A percentile compares a stretch with the other conserved stretches of the same genome.
phyloP scores from a whole-genome alignment of 2,329 filamentous ascomycete species.

The Biscogniauxia sp. region DNA sequence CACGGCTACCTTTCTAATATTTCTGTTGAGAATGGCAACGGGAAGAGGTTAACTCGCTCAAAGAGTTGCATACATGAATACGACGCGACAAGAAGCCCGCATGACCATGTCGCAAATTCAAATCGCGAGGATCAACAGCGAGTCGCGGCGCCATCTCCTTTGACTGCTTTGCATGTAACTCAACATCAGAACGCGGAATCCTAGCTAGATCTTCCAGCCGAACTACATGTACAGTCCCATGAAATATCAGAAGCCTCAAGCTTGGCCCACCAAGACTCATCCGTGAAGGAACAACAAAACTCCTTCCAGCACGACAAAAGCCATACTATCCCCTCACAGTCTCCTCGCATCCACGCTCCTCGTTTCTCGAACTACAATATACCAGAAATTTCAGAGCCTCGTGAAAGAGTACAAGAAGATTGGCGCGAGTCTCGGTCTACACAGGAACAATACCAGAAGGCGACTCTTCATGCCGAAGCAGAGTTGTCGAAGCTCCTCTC shows the following conservation, averaged over 20 bases:
- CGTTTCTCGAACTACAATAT: neutral
- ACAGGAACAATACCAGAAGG: constrained; percentile 7
- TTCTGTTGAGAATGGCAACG: constrained; percentile 1
- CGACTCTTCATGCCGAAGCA: constrained; percentile 8
- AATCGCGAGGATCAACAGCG: constrained; percentile 7
- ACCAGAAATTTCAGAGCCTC: neutral
- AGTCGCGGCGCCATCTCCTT: constrained; percentile 18
- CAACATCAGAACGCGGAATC: constrained; percentile 18
- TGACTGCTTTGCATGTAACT: constrained; percentile 19
- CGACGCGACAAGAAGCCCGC: neutral
- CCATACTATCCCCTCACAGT: neutral
- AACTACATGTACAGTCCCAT: constrained; percentile 7
- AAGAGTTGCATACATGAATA: constrained; percentile 1
- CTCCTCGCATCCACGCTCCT: neutral
- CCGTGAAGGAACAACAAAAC: neutral
- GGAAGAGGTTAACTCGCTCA: constrained; percentile 1
- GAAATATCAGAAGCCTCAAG: neutral
- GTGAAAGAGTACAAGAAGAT: neutral
- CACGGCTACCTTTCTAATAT: constrained; percentile 8
- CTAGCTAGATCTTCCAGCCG: constrained; percentile 11
- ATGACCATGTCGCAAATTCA: constrained; percentile 1
- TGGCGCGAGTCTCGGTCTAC: neutral
- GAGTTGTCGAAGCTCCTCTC: constrained; percentile 7
- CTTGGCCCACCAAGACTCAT: constrained; percentile 1
- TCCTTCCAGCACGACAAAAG: neutral